Evolutionary conservation across 305 asterid species (phyloP).

Genomic region (Ilex paraguariensis): DNA sequence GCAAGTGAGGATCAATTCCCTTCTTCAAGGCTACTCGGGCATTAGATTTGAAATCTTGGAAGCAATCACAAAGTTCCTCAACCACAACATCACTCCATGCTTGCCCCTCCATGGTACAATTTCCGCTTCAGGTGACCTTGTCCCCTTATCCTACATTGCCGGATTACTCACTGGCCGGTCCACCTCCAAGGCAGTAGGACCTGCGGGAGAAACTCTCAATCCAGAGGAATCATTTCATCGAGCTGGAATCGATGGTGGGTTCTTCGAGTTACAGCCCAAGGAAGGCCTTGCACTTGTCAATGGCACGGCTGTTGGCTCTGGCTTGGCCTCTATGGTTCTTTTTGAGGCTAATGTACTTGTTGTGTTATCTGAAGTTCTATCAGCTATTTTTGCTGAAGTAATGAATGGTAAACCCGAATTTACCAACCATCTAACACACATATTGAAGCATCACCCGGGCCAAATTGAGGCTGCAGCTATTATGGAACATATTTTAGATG

Average conservation of each 20-base stretch:
- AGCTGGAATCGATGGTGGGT: slow-evolving; percentile 52
- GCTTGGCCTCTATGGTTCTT: too few relatives aligned
- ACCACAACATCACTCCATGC: slow-evolving; percentile 65
- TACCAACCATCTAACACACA: too few relatives aligned
- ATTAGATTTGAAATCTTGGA: slow-evolving; percentile 79
- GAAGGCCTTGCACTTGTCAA: slow-evolving; percentile 90
- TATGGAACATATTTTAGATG: too few relatives aligned
- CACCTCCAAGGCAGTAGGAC: slow-evolving; percentile 68
- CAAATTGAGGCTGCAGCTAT: too few relatives aligned
- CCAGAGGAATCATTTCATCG: slow-evolving; percentile 62
- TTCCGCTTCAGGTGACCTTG: slow-evolving; percentile 83
- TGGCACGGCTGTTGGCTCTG: too few relatives aligned
- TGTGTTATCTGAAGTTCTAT: too few relatives aligned
- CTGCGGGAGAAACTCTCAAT: slow-evolving; percentile 40
- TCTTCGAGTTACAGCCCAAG: slow-evolving; percentile 82
- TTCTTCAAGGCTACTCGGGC: slow-evolving; percentile 83
- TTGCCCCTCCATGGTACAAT: slow-evolving; percentile 87
- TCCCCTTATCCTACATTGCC: slow-evolving; percentile 85
- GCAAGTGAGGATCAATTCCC: slow-evolving; percentile 84
- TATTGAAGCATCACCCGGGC: too few relatives aligned
- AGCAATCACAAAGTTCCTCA: slow-evolving; percentile 68
- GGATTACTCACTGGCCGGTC: slow-evolving; percentile 78
- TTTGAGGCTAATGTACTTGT: too few relatives aligned
- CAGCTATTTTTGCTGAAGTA: too few relatives aligned
- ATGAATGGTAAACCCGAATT: too few relatives aligned